Conservation (phyloP, 352 stramenopile species). For the Sclerospora graminicola region DNA sequence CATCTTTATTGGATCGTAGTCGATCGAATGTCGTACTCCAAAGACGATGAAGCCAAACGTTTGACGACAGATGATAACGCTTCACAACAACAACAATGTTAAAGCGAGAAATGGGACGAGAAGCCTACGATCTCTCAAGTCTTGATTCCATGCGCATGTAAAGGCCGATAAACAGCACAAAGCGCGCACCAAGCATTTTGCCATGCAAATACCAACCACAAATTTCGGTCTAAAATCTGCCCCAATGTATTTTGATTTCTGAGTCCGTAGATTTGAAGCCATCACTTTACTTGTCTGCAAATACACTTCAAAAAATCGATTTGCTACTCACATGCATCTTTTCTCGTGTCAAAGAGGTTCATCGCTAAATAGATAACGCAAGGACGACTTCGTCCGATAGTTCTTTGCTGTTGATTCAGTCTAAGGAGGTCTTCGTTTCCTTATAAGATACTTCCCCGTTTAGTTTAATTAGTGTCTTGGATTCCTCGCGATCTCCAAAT, state of each 20-base stretch:
- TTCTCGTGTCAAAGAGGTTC: too few species aligned
- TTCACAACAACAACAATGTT: too few species aligned
- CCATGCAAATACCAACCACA: slow-evolving; percentile 28
- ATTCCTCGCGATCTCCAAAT: slow-evolving; percentile 54
- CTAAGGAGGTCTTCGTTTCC: slow-evolving; percentile 28
- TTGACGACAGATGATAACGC: too few species aligned
- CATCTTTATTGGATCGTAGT: too few species aligned
- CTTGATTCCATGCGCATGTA: too few species aligned
- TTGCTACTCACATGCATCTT: too few species aligned
- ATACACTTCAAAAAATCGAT: too few species aligned
- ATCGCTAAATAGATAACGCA: slow-evolving; percentile 22
- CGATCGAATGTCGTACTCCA: too few species aligned
- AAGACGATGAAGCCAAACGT: too few species aligned
- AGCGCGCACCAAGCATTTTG: slow-evolving; percentile 49
- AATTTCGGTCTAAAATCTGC: slow-evolving; percentile 63
- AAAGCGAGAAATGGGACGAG: too few species aligned
- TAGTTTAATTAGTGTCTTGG: slow-evolving; percentile 67
- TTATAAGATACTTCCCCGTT: slow-evolving; percentile 33
- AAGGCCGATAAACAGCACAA: slow-evolving; percentile 62
- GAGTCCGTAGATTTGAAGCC: slow-evolving; percentile 6
- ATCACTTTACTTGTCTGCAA: slow-evolving; percentile 5
- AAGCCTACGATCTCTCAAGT: too few species aligned
- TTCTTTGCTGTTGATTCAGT: slow-evolving; percentile 28
- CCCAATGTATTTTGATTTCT: slow-evolving; percentile 75
- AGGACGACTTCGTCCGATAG: slow-evolving; percentile 6